These are phyloP conservation scores for Penicillium hesseltinei DNA, from an alignment of 2,329 filamentous ascomycete genomes.

Conservation along the genomic window DNA sequence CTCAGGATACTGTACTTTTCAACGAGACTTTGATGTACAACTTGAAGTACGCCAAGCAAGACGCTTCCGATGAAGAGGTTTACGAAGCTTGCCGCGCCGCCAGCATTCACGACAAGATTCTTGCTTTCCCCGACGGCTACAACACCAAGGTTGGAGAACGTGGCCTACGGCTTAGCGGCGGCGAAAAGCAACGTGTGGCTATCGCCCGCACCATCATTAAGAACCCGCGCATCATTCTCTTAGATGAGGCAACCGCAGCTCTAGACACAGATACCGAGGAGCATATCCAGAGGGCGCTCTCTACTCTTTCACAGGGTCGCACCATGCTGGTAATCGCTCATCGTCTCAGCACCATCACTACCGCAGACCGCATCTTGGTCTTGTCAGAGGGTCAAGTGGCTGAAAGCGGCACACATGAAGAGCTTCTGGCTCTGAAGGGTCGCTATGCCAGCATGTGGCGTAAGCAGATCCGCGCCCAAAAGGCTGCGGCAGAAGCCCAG, in stretches of 20 bases:
- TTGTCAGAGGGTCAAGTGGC: slow-evolving; percentile 72
- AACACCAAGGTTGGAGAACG: slow-evolving; percentile 88
- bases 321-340: slow-evolving; percentile 96
- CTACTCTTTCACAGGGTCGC: slow-evolving; percentile 75
- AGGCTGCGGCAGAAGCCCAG: slow-evolving; percentile 61
- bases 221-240: slow-evolving; percentile 83
- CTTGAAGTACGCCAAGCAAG: slow-evolving; percentile 80
- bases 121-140: slow-evolving; percentile 84
- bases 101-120: slow-evolving; percentile 88
- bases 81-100: slow-evolving; percentile 79
- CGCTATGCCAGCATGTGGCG: slow-evolving; percentile 85
- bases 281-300: slow-evolving; percentile 84
- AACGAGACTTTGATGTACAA: slow-evolving; percentile 97
- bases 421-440: slow-evolving; percentile 68
- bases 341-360: slow-evolving; percentile 79
- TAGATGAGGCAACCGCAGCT: slow-evolving; percentile 90
- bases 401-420: slow-evolving; percentile 75
- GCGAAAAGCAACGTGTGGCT: slow-evolving; percentile 89
- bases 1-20: slow-evolving; percentile 93
- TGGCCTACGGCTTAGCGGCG: slow-evolving; percentile 80
- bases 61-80: slow-evolving; percentile 76
- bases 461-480: slow-evolving; percentile 78
- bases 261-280: slow-evolving; percentile 90
- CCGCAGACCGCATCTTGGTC: slow-evolving; percentile 81
- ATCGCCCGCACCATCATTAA: slow-evolving; percentile 93